Percentiles rank a stretch among this genome's conserved stretches.
phyloP scores from a whole-genome alignment of 129 eudicot species.

The Rutidosis leptorrhynchoides region DNA sequence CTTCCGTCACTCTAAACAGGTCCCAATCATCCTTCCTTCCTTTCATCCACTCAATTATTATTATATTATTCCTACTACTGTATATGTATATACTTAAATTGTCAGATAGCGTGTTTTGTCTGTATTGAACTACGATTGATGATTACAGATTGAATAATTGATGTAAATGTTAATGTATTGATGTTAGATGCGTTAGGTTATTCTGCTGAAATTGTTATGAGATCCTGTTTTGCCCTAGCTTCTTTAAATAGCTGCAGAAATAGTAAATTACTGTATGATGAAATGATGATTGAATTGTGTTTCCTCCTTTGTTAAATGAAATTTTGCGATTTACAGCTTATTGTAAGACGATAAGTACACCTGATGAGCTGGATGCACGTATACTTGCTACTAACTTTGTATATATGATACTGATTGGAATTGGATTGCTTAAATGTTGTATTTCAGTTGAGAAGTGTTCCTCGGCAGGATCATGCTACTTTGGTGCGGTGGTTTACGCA shows the following conservation, averaged over 20 bases:
- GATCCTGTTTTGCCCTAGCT: not conserved
- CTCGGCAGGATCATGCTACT: constrained; percentile 46
- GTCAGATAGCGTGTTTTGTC: constrained; percentile 10
- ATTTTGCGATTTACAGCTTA: not conserved
- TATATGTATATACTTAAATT: not conserved
- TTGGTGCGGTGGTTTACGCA: constrained; percentile 56
- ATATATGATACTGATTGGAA: constrained; percentile 8
- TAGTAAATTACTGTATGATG: not conserved
- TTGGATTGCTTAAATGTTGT: constrained; percentile 1
- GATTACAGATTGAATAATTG: constrained; percentile 17
- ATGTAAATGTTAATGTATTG: constrained; percentile 13
- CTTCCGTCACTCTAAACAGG: constrained; percentile 64
- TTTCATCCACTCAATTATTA: not conserved
- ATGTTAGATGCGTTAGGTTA: constrained; percentile 23
- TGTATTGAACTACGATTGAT: constrained; percentile 16
- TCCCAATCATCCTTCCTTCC: constrained; percentile 27
- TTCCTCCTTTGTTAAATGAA: constrained; percentile 4
- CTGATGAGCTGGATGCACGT: not conserved
- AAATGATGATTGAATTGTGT: not conserved
- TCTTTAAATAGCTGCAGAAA: not conserved
- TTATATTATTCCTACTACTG: not conserved
- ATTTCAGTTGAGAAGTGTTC: constrained; percentile 48
- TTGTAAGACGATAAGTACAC: not conserved
- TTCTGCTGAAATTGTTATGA: constrained; percentile 1
- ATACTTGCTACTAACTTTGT: not conserved